These are phyloP conservation scores for Tolypocladium amazonense DNA, from an alignment of 2,329 filamentous ascomycete genomes.

Conservation along the genomic window DNA sequence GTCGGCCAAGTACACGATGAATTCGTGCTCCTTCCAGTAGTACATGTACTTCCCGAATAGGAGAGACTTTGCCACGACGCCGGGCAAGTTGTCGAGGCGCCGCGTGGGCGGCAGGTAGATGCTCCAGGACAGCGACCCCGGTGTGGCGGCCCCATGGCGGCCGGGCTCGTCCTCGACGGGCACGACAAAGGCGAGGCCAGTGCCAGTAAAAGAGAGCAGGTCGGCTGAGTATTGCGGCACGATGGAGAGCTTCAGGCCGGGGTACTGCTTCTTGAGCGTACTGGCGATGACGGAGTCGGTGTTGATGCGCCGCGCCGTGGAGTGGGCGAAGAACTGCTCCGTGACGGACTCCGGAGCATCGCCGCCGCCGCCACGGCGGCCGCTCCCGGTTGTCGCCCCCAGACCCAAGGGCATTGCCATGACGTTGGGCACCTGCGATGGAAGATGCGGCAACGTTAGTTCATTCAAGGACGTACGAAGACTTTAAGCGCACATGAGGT, in stretches of 20 bases:
- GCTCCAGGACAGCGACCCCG: constrained; percentile 26
- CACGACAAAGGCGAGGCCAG: constrained; percentile 24
- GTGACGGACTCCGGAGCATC: neutral
- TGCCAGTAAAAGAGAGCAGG: constrained; percentile 30
- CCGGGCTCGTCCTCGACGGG: constrained; percentile 15
- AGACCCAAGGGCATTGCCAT: neutral
- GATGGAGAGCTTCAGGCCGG: constrained; percentile 29
- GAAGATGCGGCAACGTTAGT: neutral
- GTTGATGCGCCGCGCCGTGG: constrained; percentile 26
- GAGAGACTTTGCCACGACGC: constrained; percentile 19
- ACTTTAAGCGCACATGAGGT: neutral
- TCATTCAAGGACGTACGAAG: neutral
- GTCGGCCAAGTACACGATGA: constrained; percentile 31
- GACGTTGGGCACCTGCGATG: neutral
- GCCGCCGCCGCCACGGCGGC: neutral
- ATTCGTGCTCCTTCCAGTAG: constrained; percentile 28
- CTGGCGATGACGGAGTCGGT: constrained; percentile 31
- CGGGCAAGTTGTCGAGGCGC: constrained; percentile 27
- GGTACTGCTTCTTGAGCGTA: constrained; percentile 31
- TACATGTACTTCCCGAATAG: constrained; percentile 32
- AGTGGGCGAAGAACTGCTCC: constrained; percentile 24
- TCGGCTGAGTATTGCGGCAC: constrained; percentile 20
- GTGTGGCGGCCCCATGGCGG: constrained; percentile 11
- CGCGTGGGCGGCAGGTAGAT: constrained; percentile 27
- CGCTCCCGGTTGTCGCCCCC: too few relatives aligned